Percentiles rank a stretch among this genome's conserved stretches.
These are phyloP conservation scores for Ochromonadaceae sp. DNA, from an alignment of 352 stramenopile genomes.

Conservation along the genomic window DNA sequence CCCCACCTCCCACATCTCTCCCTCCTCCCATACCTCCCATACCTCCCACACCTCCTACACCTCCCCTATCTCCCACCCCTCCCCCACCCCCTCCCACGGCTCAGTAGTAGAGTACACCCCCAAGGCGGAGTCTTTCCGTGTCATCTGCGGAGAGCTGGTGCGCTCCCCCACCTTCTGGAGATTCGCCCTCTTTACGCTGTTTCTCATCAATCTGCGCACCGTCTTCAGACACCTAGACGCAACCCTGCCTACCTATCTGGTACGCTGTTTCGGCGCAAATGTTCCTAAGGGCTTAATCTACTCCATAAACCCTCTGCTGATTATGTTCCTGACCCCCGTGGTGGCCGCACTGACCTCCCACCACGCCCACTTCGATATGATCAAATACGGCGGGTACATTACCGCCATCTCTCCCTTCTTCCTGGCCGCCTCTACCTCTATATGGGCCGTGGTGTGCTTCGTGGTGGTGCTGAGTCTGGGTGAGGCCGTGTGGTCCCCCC, in stretches of 20 bases:
- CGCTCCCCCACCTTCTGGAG: conserved; percentile 36
- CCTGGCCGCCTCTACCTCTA: conserved; percentile 36
- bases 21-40: too few relatives aligned
- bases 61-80: too few relatives aligned
- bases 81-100: too few relatives aligned
- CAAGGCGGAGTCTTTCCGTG: too few relatives aligned
- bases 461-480: conserved; percentile 41
- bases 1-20: too few relatives aligned
- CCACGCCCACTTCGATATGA: conserved; percentile 40
- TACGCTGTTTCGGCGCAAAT: conserved; percentile 38
- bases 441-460: conserved; percentile 39
- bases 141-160: conserved; percentile 35
- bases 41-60: too few relatives aligned
- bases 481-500: conserved; percentile 45
- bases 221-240: conserved; percentile 48
- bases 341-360: conserved; percentile 37
- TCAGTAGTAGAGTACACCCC: too few relatives aligned
- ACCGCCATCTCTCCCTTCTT: conserved; percentile 39
- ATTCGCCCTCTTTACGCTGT: conserved; percentile 39
- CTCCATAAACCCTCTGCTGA: conserved; percentile 43
- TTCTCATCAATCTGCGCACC: conserved; percentile 44
- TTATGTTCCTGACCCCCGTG: conserved; percentile 44
- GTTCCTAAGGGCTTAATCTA: conserved; percentile 44
- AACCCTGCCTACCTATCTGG: conserved; percentile 47
- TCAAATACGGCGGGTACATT: conserved; percentile 41